A percentile compares a stretch with the other conserved stretches of the same genome.
phyloP scores from a whole-genome alignment of 2,329 filamentous ascomycete species.

The Parastagonospora nodorum region DNA sequence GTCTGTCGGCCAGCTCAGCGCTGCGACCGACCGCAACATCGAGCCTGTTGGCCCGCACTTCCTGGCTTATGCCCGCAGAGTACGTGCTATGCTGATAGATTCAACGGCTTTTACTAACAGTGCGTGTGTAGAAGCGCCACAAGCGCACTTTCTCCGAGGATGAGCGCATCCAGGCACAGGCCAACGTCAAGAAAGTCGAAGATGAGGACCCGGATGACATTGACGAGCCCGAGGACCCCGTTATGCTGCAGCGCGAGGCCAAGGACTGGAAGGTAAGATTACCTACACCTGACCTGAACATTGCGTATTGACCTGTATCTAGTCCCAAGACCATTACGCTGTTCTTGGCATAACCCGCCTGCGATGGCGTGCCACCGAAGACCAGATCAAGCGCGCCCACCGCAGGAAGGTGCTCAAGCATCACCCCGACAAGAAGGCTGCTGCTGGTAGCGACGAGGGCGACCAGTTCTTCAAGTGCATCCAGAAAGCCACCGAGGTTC shows the following conservation, averaged over 20 bases:
- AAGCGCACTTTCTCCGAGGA: conserved; percentile 99
- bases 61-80: conserved; percentile 93
- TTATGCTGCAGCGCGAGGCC: conserved; percentile 89
- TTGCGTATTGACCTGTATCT: conserved; percentile 11
- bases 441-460: conserved; percentile 82
- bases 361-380: conserved; percentile 89
- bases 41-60: conserved; percentile 98
- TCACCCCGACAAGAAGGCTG: conserved; percentile 98
- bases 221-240: conserved; percentile 89
- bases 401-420: conserved; percentile 99
- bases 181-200: conserved; percentile 94
- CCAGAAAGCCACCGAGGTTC: conserved; percentile 93
- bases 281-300: no score
- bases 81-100: conserved; percentile 48
- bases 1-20: conserved; percentile 74
- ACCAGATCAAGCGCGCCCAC: conserved; percentile 98
- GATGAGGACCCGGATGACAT: conserved; percentile 88
- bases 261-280: conserved; percentile 97
- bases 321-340: conserved; percentile 96
- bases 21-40: conserved; percentile 81
- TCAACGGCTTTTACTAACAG: conserved; percentile 17
- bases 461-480: conserved; percentile 99
- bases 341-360: conserved; percentile 92
- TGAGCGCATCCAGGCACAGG: conserved; percentile 93
- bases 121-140: conserved; percentile 67